Conservation (phyloP, 2,329 filamentous ascomycete species). For the Tothia fuscella region DNA sequence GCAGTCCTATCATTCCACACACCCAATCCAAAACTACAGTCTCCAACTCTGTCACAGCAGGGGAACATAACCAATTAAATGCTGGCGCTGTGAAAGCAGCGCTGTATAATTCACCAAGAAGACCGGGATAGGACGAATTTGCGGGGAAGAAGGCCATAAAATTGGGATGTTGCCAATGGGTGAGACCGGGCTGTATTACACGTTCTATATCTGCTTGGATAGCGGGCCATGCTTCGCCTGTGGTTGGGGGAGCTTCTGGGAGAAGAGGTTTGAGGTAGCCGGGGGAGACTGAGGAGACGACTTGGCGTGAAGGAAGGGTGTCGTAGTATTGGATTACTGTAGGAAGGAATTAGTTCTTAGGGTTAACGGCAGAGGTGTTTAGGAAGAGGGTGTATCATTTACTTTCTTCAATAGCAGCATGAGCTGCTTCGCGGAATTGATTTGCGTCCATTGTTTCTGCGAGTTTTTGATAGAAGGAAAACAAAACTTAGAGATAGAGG, state of each 20-base stretch:
- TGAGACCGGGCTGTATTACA: conserved; percentile 84
- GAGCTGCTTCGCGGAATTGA: conserved; percentile 66
- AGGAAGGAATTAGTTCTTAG: conserved; percentile 4
- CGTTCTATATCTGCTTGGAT: conserved; percentile 76
- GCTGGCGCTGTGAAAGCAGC: conserved; percentile 79
- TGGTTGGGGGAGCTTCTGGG: conserved; percentile 51
- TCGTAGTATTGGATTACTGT: conserved; percentile 77
- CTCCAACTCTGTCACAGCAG: conserved; percentile 85
- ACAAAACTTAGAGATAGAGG: no score
- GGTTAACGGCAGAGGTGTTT: background rate
- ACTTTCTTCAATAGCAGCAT: conserved; percentile 75
- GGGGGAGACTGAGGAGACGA: conserved; percentile 67
- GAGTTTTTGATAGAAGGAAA: no score
- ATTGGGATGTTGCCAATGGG: conserved; percentile 88
- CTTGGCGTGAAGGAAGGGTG: conserved; percentile 54
- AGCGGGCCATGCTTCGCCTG: conserved; percentile 60
- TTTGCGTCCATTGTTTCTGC: conserved; percentile 56
- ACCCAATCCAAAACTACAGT: conserved; percentile 91
- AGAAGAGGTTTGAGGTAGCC: conserved; percentile 77
- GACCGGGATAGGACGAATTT: conserved; percentile 66
- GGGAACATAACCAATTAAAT: conserved; percentile 96
- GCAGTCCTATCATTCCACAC: conserved; percentile 61
- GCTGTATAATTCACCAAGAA: conserved; percentile 86
- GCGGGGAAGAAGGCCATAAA: conserved; percentile 96
- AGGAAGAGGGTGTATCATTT: conserved; percentile 22